Base-by-base conservation (phyloP, 1,139 yeast species). In the Diutina neorugosa region DNA sequence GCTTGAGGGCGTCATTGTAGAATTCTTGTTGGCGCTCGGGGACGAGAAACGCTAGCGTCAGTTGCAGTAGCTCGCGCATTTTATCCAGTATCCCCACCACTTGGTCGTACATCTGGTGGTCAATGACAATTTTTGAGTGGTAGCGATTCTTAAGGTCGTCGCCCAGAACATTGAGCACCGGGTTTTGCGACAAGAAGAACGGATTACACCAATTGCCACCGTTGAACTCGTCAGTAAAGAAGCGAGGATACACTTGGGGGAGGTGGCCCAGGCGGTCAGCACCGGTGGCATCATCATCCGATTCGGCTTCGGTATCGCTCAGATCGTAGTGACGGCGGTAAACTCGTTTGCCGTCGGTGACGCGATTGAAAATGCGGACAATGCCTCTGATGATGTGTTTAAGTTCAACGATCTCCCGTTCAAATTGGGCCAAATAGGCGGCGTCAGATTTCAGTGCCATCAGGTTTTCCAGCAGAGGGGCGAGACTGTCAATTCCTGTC, bases 171-270 rank as follows among this genome's bases (percentile, higher is more conserved):
- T 74, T 74, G 52, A 75, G 65, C 21, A 69, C 67, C 1, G 70
- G 63, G 52, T 73, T 73, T 21, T 60, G 62, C 11, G 75, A 69
- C 6, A 73, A 68, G 58, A 80, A 80, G 59, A 83, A 82, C 34
- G 86, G 86, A 60, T 83, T 84, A 52, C 81, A 76, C 84, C 88
- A 84, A 59, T 82, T 82, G 8, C 89, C 90, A 9, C 89, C 91
- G 60, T 81, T 82, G 62, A 81, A 84, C 55, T 78, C 82, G 51
- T 81, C 80, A 41, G 74, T 70, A 8, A 84, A 65, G 60, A 84
- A 82, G 55, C 93, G 69, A n/a, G 91, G 87, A 58, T 82, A 78
- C 2, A 81, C 69, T 62, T 83, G 84, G 0, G 91, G 91, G 27
- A 84, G 61, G 14, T 69, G 55, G 51, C 75, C 68, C 56, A 62